phyloP scores from a whole-genome alignment of 441 rosid species.

The Arabidopsis lyrata region DNA sequence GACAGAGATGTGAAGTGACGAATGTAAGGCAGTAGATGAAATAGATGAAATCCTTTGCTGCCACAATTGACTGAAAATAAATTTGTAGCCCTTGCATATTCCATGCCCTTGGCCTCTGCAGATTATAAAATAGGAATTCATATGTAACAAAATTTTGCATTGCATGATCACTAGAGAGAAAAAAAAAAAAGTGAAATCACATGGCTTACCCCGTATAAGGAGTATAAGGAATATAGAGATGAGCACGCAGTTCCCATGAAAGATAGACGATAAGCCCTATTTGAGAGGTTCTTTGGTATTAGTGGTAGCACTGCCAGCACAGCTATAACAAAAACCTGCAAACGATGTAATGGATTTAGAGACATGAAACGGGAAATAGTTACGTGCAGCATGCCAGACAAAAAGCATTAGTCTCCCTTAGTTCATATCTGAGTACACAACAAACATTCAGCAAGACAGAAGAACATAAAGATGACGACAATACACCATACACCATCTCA shows the following conservation, averaged over 20 bases:
- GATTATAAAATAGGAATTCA: conserved; percentile 34
- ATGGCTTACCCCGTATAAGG: conserved; percentile 79
- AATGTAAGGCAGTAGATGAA: conserved; percentile 88
- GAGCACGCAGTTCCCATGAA: conserved; percentile 95
- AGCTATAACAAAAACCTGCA: conserved; percentile 91
- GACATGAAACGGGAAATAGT: not conserved
- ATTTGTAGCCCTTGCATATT: conserved; percentile 88
- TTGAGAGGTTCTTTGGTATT: conserved; percentile 74
- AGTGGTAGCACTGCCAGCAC: conserved; percentile 90
- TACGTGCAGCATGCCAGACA: not conserved
- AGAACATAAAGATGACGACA: not conserved
- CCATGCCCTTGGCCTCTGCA: conserved; percentile 89
- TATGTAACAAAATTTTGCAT: conserved; percentile 27
- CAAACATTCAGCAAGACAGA: conserved; percentile 1
- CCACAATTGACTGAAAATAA: conserved; percentile 79
- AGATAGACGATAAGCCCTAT: conserved; percentile 86
- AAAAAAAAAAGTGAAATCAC: conserved; percentile 22
- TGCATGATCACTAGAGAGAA: conserved; percentile 17
- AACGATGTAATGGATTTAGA: conserved; percentile 17
- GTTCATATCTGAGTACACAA: conserved; percentile 11
- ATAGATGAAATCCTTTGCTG: conserved; percentile 89
- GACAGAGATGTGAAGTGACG: conserved; percentile 88
- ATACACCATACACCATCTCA: not conserved
- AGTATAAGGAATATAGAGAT: conserved; percentile 79
- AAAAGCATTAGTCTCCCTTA: not conserved